A percentile compares a stretch with the other conserved stretches of the same genome.
phyloP scores from a whole-genome alignment of 2,329 filamentous ascomycete genomes.

The Epichloe hybrida region DNA sequence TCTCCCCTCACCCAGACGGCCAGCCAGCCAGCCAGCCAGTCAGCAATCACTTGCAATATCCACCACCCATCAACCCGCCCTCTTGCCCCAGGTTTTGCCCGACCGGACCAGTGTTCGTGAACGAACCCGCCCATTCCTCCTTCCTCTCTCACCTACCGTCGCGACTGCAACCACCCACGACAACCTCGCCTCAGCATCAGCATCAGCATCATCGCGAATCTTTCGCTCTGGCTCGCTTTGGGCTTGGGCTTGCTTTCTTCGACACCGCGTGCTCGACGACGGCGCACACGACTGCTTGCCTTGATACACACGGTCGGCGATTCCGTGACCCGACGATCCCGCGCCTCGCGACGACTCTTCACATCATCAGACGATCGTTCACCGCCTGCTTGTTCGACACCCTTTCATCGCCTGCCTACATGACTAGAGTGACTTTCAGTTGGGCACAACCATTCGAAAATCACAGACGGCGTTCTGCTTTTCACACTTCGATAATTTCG shows the following conservation, averaged over 20 bases:
- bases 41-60: neutral
- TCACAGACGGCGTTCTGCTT: neutral
- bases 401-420: neutral
- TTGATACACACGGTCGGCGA: neutral
- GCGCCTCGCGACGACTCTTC: neutral
- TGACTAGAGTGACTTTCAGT: neutral
- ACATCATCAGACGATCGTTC: neutral
- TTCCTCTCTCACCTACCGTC: neutral
- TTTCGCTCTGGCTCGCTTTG: neutral
- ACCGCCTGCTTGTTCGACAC: neutral
- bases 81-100: slow-evolving; percentile 1
- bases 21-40: neutral
- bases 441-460: neutral
- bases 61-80: neutral
- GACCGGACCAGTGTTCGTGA: slow-evolving; percentile 1
- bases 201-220: neutral
- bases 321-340: neutral
- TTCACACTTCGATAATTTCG: neutral
- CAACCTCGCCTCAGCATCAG: neutral
- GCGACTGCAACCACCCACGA: neutral
- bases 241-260: neutral
- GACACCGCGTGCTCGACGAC: neutral
- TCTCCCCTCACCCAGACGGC: neutral
- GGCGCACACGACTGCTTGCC: neutral
- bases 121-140: neutral